Percentiles rank a stretch among this genome's conserved stretches.
Conservation (phyloP, 2,329 filamentous ascomycete species). For the Diaporthe vexans region DNA sequence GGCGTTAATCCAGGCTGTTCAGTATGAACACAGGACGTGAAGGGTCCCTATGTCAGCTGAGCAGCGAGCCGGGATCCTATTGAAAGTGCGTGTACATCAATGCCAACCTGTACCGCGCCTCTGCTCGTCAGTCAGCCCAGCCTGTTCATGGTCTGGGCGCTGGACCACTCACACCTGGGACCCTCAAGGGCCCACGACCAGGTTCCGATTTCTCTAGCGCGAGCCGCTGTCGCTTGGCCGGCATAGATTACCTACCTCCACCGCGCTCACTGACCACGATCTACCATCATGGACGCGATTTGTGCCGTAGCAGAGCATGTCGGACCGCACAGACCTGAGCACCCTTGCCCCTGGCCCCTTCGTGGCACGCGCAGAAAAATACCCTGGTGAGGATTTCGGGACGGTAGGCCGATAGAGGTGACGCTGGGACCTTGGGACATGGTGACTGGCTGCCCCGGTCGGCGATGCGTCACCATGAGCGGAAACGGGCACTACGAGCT, state of each 20-base stretch:
- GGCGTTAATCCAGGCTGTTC: not conserved
- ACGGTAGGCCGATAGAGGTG: constrained; percentile 17
- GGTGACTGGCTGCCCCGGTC: constrained; percentile 1
- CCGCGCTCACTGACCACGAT: not conserved
- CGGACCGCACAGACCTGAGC: not conserved
- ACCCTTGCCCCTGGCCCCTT: not conserved
- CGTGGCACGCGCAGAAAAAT: constrained; percentile 13
- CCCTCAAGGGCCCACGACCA: not conserved
- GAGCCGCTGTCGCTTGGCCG: constrained; percentile 1
- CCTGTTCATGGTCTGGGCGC: not conserved
- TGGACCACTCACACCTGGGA: not conserved
- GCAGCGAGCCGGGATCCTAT: not conserved
- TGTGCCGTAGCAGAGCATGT: not conserved
- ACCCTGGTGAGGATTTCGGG: constrained; percentile 1
- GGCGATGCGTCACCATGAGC: not conserved
- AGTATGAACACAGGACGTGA: not conserved
- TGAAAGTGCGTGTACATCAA: not conserved
- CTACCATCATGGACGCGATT: not conserved
- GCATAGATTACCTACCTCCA: not conserved
- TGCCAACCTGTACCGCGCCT: not conserved
- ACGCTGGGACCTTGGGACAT: not conserved
- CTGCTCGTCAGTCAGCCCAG: not conserved
- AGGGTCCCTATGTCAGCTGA: not conserved
- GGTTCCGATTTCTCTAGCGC: not conserved
- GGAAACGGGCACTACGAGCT: constrained; percentile 1